Conservation (phyloP, 768 basidiomycete species). For the Russula sp. region DNA sequence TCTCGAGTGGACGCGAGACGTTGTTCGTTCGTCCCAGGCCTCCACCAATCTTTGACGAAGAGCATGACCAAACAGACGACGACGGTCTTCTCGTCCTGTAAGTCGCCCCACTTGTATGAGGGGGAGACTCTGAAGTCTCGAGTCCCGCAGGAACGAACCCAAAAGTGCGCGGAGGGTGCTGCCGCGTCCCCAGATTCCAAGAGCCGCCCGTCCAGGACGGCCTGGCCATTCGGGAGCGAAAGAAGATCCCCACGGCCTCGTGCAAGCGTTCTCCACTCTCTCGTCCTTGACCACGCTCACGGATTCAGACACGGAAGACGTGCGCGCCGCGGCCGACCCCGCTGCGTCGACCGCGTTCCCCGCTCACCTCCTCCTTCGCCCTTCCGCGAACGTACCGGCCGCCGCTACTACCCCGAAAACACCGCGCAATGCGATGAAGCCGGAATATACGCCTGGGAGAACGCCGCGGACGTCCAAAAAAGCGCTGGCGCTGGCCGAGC, state of each 20-base stretch:
- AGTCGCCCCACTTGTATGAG: not conserved
- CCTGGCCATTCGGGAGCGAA: not conserved
- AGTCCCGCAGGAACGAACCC: conserved; percentile 2
- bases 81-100: conserved; percentile 7
- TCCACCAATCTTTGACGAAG: not conserved
- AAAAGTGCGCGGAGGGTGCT: conserved; percentile 8
- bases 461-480: conserved; percentile 23
- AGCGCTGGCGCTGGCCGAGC: conserved; percentile 16
- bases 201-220: not conserved
- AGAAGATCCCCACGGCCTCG: not conserved
- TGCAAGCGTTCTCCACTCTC: conserved; percentile 16
- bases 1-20: not conserved
- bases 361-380: not conserved
- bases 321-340: not conserved
- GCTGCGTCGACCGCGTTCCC: not conserved
- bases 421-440: conserved; percentile 3
- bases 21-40: not conserved
- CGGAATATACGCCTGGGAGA: conserved; percentile 8
- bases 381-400: not conserved
- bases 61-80: not conserved
- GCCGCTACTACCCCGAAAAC: not conserved
- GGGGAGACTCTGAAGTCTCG: not conserved
- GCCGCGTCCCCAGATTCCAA: conserved; percentile 1
- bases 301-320: conserved; percentile 9
- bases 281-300: conserved; percentile 16